Base-by-base conservation (phyloP, 1,284 basidiomycete genomes). In the Ceratobasidium sp. region DNA sequence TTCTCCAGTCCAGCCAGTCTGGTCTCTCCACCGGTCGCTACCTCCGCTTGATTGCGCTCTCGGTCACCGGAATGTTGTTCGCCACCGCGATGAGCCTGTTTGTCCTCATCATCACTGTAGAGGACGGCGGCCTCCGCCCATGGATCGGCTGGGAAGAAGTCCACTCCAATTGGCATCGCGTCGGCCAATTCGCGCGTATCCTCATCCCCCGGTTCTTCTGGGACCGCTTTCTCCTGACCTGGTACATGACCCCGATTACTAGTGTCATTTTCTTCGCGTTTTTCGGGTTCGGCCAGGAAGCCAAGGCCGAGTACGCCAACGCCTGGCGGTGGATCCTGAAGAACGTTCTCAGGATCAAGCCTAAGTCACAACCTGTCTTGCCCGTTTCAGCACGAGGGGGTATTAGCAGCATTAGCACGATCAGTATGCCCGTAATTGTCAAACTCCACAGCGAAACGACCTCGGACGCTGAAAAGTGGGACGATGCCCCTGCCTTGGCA, bases 21-120 rank as follows among this genome's bases (percentile, higher is more conserved):
- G 80, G 88, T 29, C 86, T 85, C 27, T 82, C 84, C 74, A 77
- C 78, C 3, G 83, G 84, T 76, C 85, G 85, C 29, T 89, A 88
- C 80, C 79, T 88, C 74, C 87, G 88, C 4, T 84, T 89, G 29
- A 85, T 88, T 81, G 83, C 83, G 0, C 81, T 89, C 48, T 85
- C 88, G 0, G 77, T 79, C 24, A 80, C 84, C 56, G 86, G 87
- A 56, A 80, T 86, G 59, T 43, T 82, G 11, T 78, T 75, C 75
- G 79, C 76, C 41, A 77, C 66, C 56, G 75, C 76, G 13, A 79
- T 74, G 74, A 74, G 80, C 79, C 0, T 79, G 11, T 79, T 68
- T 58, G 37, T 66, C 5, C 54, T 80, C 2, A 51, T 76, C 19
- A 24, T 74, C 29, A 48, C 73, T 22, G 27, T 76, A 27, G 19